Evolutionary conservation across 306 rosid genomes (phyloP), one percentile per base, ranked within the genome.

Genomic region (Rosa persica): DNA sequence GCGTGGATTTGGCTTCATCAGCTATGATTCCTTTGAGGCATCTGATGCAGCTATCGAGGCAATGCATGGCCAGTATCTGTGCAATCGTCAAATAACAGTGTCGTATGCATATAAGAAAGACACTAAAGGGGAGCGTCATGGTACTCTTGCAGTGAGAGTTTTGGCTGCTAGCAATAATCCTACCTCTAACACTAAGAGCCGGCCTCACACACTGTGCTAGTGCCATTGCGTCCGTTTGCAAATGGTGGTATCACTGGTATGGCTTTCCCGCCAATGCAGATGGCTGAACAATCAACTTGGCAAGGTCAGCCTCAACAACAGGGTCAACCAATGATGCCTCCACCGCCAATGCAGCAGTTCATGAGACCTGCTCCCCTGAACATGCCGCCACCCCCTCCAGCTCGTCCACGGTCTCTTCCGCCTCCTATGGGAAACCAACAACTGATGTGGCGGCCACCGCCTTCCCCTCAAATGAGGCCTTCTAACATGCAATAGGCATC

Each of bases 31-130:
- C n/a, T 95, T 92, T 57, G 98, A 95, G 81, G 98, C 98, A 80
- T 95, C 98, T 64, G 98, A 95, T 88, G 84, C 98, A 5, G 98
- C 99, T 43, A 95, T 95, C 72, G 99, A 95, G 96, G 97, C 98
- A 52, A 95, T 95, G 98, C 89, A 85, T 80, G 98, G 98, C 20
- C 98, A 92, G 55, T 95, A 92, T 85, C 96, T 95, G 49, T 95
- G 98, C 90, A 95, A 95, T 75, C 98, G 97, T 75, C 98, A 95
- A 81, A 91, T 95, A 84, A 91, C 97, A 48, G 98, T 92, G 48
- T 92, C 98, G 11, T 95, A 95, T 80, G 98, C 98, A 38, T 92
- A 92, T 67, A 95, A 92, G 90, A 94, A 94, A 84, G 98, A 95
- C 84, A 92, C 97, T 1, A 92, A 91, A 82, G n/a, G n/a, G n/a